phyloP scores from a whole-genome alignment of 176 grass and related monocot species.

The Tillandsia leiboldiana region DNA sequence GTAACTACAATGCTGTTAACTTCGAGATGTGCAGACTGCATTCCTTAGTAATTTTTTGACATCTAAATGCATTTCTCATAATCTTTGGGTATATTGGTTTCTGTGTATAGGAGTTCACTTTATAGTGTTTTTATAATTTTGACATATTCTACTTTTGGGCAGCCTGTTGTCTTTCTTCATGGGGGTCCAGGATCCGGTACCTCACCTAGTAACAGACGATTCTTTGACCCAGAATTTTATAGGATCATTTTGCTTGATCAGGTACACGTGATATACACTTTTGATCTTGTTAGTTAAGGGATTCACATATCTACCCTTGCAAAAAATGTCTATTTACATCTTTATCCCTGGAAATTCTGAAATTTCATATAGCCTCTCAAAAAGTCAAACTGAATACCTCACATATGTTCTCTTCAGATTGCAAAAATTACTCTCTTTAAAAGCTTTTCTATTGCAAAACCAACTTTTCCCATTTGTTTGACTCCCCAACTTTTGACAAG shows the following conservation, averaged over 20 bases:
- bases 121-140: background rate
- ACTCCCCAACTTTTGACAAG: background rate
- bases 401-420: no score
- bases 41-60: no score
- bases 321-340: no score
- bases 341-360: no score
- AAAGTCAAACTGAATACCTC: no score
- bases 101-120: background rate
- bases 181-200: conserved; percentile 73
- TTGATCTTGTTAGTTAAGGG: background rate
- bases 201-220: conserved; percentile 48
- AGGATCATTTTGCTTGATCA: conserved; percentile 80
- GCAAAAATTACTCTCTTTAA: no score
- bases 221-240: conserved; percentile 84
- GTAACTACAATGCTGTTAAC: no score
- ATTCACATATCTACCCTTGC: no score
- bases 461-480: background rate
- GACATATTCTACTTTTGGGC: conserved; percentile 1
- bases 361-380: no score
- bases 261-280: conserved; percentile 24
- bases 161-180: conserved; percentile 93
- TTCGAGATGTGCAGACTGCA: no score
- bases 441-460: no score
- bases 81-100: background rate
- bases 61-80: background rate